These are phyloP conservation scores for Colletotrichum euphorbiae DNA, from an alignment of 2,329 filamentous ascomycete genomes.

Conservation along the genomic window DNA sequence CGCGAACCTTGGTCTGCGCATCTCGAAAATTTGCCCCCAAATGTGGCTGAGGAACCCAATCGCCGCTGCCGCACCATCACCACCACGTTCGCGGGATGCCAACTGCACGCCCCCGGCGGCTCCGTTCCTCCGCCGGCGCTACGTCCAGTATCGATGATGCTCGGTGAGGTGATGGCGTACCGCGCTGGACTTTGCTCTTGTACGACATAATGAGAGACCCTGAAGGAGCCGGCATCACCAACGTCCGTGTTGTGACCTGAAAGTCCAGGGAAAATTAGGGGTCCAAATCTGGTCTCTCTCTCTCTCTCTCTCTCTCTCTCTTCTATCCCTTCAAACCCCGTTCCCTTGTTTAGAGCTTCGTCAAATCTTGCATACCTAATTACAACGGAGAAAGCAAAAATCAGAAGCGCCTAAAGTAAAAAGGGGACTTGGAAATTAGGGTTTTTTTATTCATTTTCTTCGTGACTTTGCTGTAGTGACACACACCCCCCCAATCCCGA, in stretches of 20 bases:
- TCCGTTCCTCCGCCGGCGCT: background rate
- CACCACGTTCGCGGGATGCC: background rate
- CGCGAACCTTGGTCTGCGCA: too few species aligned
- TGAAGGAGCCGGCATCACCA: background rate
- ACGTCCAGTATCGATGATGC: too few species aligned
- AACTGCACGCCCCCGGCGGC: slow-evolving; percentile 1
- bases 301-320: background rate
- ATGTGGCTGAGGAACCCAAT: too few species aligned
- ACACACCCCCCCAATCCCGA: background rate
- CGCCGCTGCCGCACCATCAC: background rate
- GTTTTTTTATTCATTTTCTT: background rate
- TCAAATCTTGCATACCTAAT: background rate
- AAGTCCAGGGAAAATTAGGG: too few species aligned
- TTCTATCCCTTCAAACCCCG: background rate
- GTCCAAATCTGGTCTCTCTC: background rate
- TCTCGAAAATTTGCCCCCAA: too few species aligned
- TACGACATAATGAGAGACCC: background rate
- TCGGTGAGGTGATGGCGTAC: too few species aligned
- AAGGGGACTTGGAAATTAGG: background rate
- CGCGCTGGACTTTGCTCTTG: background rate
- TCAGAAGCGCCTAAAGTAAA: background rate
- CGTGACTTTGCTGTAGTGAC: background rate
- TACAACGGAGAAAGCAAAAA: background rate
- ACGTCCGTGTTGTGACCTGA: too few species aligned
- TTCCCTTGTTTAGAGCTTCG: background rate